Evolutionary conservation across 116 monocot genomes (phyloP).

Genomic region (Zostera marina): DNA sequence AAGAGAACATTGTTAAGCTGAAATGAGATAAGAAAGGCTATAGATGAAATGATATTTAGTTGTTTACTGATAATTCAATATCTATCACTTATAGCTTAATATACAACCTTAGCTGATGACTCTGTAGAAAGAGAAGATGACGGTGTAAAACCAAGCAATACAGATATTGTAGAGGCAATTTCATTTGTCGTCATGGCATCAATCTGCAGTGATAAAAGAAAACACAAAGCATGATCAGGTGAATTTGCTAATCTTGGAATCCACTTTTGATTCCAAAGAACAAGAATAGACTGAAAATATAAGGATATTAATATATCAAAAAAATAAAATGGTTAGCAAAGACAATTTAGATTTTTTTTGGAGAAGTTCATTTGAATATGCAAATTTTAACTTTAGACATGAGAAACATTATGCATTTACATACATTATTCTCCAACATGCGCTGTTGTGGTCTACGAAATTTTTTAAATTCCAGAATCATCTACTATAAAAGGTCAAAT

Average conservation of each 20-base stretch:
- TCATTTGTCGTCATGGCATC: slow-evolving; percentile 26
- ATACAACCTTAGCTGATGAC: slow-evolving; percentile 36
- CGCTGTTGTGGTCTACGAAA: too few relatives aligned
- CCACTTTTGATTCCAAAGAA: too few relatives aligned
- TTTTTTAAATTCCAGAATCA: too few relatives aligned
- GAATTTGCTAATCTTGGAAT: neutral
- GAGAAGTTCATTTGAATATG: too few relatives aligned
- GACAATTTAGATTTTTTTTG: too few relatives aligned
- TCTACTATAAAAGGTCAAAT: too few relatives aligned
- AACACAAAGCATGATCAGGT: neutral
- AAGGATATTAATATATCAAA: too few relatives aligned
- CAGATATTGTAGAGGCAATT: slow-evolving; percentile 43
- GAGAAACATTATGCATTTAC: too few relatives aligned
- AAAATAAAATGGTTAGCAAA: too few relatives aligned
- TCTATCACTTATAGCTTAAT: neutral
- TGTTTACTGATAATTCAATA: neutral
- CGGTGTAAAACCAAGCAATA: slow-evolving; percentile 63
- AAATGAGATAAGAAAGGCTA: slow-evolving; percentile 2
- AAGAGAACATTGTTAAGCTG: slow-evolving; percentile 44
- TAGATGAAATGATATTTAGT: slow-evolving; percentile 1
- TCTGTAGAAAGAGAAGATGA: slow-evolving; percentile 20
- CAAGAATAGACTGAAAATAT: too few relatives aligned
- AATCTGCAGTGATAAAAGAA: slow-evolving; percentile 13
- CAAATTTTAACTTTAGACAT: too few relatives aligned
- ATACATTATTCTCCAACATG: too few relatives aligned